phyloP scores from a whole-genome alignment of 495 filamentous ascomycete genomes.

The Neurospora tetraspora region DNA sequence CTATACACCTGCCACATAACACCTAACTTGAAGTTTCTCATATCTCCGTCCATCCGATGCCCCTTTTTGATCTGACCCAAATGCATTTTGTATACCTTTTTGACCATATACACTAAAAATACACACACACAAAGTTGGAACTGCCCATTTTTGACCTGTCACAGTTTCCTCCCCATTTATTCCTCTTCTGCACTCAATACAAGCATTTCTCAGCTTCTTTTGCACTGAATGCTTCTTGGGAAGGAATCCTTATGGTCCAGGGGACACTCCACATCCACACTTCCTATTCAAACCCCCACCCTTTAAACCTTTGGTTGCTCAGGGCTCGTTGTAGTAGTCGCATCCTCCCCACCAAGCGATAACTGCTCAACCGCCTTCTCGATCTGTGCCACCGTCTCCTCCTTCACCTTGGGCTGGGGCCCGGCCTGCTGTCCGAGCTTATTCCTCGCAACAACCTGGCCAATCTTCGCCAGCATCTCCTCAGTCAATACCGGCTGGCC shows the following conservation, averaged over 20 bases:
- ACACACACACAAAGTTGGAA: neutral
- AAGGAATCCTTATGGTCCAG: neutral
- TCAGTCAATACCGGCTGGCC: conserved; percentile 42
- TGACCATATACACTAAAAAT: neutral
- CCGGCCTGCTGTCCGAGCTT: conserved; percentile 7
- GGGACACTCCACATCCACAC: neutral
- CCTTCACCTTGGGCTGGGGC: neutral
- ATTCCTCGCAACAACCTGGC: conserved; percentile 53
- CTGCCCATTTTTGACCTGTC: neutral
- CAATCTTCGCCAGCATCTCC: conserved; percentile 56
- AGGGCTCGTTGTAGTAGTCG: neutral
- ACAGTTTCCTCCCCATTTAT: neutral
- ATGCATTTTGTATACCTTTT: neutral
- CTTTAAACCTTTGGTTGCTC: conserved; percentile 8
- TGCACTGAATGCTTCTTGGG: neutral
- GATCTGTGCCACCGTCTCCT: neutral
- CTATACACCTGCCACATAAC: neutral
- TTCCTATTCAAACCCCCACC: neutral
- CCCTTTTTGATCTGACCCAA: neutral
- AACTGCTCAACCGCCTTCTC: conserved; percentile 15
- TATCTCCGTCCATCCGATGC: neutral
- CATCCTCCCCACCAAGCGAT: conserved; percentile 7
- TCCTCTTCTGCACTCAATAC: neutral
- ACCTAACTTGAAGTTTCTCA: neutral
- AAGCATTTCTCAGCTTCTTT: neutral